Percentiles rank a stretch among this genome's conserved stretches.
Conservation (phyloP, 75 land plant genomes). For the Picea glauca region DNA sequence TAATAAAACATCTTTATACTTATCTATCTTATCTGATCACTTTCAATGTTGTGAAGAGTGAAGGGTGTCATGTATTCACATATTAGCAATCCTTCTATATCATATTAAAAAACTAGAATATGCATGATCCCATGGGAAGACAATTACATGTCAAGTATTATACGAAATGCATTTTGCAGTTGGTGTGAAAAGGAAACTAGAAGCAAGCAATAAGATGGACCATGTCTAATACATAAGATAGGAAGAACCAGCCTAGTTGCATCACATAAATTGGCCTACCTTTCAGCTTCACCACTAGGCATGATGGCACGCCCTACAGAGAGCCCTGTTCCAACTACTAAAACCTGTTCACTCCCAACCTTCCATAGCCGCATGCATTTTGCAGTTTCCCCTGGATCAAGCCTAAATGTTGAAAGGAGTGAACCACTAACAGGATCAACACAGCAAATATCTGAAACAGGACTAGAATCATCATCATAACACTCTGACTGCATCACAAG, state of each 20-base stretch:
- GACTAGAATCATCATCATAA: slow-evolving; percentile 16
- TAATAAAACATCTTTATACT: too few species aligned
- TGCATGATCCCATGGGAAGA: too few species aligned
- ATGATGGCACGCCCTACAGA: slow-evolving; percentile 67
- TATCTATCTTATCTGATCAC: too few species aligned
- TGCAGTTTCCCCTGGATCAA: slow-evolving; percentile 68
- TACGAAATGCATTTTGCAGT: too few species aligned
- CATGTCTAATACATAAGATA: neutral
- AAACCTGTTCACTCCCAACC: slow-evolving; percentile 63
- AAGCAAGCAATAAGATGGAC: neutral
- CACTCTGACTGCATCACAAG: slow-evolving; percentile 77
- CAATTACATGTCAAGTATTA: too few species aligned
- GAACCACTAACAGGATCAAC: slow-evolving; percentile 89
- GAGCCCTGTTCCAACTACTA: slow-evolving; percentile 85
- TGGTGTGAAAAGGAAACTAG: neutral
- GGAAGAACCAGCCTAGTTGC: neutral
- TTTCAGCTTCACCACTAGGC: slow-evolving; percentile 94
- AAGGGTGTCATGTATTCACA: too few species aligned
- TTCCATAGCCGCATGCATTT: slow-evolving; percentile 81
- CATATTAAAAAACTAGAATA: too few species aligned
- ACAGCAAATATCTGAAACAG: slow-evolving; percentile 86
- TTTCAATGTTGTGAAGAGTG: too few species aligned
- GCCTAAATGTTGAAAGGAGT: slow-evolving; percentile 50
- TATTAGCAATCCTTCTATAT: too few species aligned
- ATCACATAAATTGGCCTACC: slow-evolving; percentile 32